A percentile compares a stretch with the other conserved stretches of the same genome.
These are phyloP conservation scores for Metahyphopichia silvanorum DNA, from an alignment of 805 yeast species.

Conservation along the genomic window DNA sequence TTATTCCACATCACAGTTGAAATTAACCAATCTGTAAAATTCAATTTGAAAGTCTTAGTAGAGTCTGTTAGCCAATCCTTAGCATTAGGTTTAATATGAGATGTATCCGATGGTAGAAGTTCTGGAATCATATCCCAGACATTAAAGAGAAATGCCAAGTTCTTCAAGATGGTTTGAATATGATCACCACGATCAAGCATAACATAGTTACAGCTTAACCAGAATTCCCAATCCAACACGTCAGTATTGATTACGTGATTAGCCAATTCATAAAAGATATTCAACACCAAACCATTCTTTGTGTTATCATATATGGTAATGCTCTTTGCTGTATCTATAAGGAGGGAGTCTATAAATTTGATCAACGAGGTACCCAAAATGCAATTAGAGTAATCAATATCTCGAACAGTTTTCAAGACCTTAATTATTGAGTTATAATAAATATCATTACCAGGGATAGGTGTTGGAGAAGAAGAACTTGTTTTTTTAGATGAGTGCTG, in stretches of 20 bases:
- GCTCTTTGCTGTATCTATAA: constrained; percentile 31
- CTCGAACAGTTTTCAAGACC: constrained; percentile 36
- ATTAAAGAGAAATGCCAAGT: constrained; percentile 65
- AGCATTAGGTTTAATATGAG: constrained; percentile 8
- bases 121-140: constrained; percentile 69
- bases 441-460: constrained; percentile 18
- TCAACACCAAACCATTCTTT: constrained; percentile 37
- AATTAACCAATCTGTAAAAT: constrained; percentile 54
- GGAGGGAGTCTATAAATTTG: constrained; percentile 27
- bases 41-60: constrained; percentile 43
- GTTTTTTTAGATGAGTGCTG: constrained; percentile 3
- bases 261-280: constrained; percentile 37
- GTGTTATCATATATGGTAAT: constrained; percentile 36
- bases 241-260: constrained; percentile 25
- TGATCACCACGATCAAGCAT: constrained; percentile 61
- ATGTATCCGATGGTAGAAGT: constrained; percentile 10
- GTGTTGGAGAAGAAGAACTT: constrained; percentile 1
- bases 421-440: constrained; percentile 39
- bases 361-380: constrained; percentile 12
- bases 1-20: constrained; percentile 48
- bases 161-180: constrained; percentile 58
- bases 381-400: constrained; percentile 20
- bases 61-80: constrained; percentile 38
- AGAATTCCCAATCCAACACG: constrained; percentile 68
- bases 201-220: constrained; percentile 58